Evolutionary conservation across 2,329 filamentous ascomycete species (phyloP).

Genomic region (Fusarium nodosum): DNA sequence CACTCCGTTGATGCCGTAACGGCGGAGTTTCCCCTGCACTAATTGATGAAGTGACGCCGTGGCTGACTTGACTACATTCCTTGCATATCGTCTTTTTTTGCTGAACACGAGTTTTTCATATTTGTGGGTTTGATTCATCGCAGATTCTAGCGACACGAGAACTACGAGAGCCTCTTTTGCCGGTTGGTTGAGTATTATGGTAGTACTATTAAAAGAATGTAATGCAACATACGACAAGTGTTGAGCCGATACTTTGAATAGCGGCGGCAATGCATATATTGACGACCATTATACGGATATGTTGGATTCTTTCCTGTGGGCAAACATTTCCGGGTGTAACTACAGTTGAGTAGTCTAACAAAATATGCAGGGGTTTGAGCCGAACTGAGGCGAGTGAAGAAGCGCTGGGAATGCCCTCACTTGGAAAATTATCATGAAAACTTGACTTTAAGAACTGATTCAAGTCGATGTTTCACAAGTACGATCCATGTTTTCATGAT

Average conservation of each 20-base stretch:
- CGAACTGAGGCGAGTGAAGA: not conserved
- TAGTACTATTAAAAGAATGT: not conserved
- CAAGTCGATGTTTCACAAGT: not conserved
- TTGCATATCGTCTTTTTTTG: not conserved
- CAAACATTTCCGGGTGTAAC: not conserved
- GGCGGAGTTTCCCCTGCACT: slow-evolving; percentile 22
- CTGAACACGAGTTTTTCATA: not conserved
- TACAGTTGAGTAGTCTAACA: not conserved
- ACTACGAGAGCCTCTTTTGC: not conserved
- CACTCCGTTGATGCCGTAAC: slow-evolving; percentile 39
- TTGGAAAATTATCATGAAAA: not conserved
- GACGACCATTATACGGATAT: not conserved
- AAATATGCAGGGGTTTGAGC: not conserved
- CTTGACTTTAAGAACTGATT: not conserved
- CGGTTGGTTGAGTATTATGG: not conserved
- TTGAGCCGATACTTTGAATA: not conserved
- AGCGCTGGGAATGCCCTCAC: slow-evolving; percentile 36
- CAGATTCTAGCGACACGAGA: not conserved
- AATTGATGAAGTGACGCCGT: slow-evolving; percentile 26
- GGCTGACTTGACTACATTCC: slow-evolving; percentile 29
- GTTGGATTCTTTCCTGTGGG: not conserved
- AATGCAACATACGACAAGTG: not conserved
- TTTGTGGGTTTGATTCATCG: not conserved
- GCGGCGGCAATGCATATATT: not conserved
- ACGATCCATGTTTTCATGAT: not conserved